Percentiles rank a stretch among this genome's conserved stretches.
These are phyloP conservation scores for Sphaerulina vaccinii DNA, from an alignment of 2,329 filamentous ascomycete genomes.

Conservation along the genomic window DNA sequence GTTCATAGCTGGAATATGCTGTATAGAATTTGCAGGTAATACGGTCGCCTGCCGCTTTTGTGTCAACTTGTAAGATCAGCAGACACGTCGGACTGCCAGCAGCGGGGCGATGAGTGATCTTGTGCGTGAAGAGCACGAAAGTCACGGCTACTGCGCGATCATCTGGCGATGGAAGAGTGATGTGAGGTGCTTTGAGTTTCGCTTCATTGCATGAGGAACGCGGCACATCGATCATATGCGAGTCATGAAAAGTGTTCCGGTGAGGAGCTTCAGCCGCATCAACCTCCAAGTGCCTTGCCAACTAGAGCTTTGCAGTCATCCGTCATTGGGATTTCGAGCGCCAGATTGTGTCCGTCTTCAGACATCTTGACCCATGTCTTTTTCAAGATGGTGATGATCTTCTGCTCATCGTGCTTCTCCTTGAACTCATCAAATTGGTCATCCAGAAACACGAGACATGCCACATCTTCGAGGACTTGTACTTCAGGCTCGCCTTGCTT, in stretches of 20 bases:
- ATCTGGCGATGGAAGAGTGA: not conserved
- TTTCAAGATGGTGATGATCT: constrained; percentile 67
- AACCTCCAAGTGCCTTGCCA: constrained; percentile 56
- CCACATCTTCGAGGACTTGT: constrained; percentile 79
- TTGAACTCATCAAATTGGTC: constrained; percentile 83
- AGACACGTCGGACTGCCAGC: too few species aligned
- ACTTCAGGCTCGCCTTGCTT: constrained; percentile 62
- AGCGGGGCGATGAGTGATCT: not conserved
- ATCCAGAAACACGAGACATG: constrained; percentile 82
- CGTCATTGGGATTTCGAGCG: constrained; percentile 64
- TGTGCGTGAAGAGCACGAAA: not conserved
- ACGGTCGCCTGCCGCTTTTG: too few species aligned
- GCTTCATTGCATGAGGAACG: constrained; percentile 15
- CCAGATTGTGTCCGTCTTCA: constrained; percentile 60
- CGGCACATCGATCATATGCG: constrained; percentile 9
- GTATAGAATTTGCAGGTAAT: not conserved
- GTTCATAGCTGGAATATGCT: not conserved
- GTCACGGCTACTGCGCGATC: not conserved
- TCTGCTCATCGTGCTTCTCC: constrained; percentile 70
- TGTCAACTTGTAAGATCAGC: too few species aligned
- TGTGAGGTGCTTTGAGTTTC: constrained; percentile 9
- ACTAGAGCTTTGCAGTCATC: constrained; percentile 63
- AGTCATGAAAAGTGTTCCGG: constrained; percentile 1
- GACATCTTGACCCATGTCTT: constrained; percentile 81
- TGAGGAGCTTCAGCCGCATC: not conserved